Percentiles rank a stretch among this genome's conserved stretches.
Evolutionary conservation across 352 stramenopile species (phyloP).

Genomic region (Pythium sp.): DNA sequence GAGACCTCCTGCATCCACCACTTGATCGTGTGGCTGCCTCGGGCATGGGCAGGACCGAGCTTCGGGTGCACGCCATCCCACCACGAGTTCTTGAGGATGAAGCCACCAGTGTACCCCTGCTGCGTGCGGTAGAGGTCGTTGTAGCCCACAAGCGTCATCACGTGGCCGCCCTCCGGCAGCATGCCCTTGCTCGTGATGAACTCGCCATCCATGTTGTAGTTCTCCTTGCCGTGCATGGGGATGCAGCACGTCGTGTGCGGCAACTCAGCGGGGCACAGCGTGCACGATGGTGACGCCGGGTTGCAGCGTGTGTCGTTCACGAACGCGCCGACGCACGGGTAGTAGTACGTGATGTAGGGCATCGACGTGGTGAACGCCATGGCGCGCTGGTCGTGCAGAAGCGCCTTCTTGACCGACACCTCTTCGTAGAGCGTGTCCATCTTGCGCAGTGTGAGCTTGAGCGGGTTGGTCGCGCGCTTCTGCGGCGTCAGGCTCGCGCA

Average conservation of each 20-base stretch:
- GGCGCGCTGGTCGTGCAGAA: conserved; percentile 36
- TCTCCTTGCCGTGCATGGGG: conserved; percentile 33
- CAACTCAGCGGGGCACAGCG: conserved; percentile 47
- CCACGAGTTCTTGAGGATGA: conserved; percentile 82
- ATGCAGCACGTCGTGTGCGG: conserved; percentile 57
- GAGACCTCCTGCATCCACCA: conserved; percentile 75
- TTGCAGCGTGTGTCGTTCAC: conserved; percentile 50
- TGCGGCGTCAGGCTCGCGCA: conserved; percentile 37
- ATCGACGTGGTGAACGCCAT: conserved; percentile 58
- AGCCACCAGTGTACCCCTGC: conserved; percentile 59
- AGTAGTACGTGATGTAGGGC: conserved; percentile 61
- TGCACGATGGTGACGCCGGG: conserved; percentile 41
- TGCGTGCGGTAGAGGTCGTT: conserved; percentile 62
- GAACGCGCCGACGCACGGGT: conserved; percentile 55
- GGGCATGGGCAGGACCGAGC: conserved; percentile 55
- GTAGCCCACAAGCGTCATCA: conserved; percentile 70
- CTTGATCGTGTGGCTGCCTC: conserved; percentile 63
- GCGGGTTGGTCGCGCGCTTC: conserved; percentile 40
- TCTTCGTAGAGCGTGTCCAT: conserved; percentile 48
- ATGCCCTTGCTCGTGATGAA: conserved; percentile 57
- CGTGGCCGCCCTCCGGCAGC: conserved; percentile 52
- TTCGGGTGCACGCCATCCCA: conserved; percentile 56
- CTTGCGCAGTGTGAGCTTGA: conserved; percentile 41
- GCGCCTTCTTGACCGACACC: conserved; percentile 35
- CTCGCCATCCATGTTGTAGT: conserved; percentile 70